Percentiles rank a stretch among this genome's conserved stretches.
Conservation (phyloP, 1,284 basidiomycete genomes). For the Ustilago loliicola region DNA sequence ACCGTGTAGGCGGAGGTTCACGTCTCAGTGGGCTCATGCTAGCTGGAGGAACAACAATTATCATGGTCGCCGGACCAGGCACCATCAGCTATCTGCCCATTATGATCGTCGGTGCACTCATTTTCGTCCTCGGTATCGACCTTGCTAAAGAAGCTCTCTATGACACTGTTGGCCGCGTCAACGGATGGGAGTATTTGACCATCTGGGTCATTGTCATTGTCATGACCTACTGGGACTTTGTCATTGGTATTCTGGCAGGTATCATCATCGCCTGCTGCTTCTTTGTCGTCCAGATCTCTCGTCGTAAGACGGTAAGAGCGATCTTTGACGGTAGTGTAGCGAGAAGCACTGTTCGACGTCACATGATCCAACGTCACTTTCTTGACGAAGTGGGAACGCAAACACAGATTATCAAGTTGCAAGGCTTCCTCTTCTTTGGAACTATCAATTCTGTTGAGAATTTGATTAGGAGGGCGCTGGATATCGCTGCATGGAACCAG, state of each 20-base stretch:
- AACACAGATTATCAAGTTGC: conserved; percentile 88
- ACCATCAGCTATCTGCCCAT: conserved; percentile 67
- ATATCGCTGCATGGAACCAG: conserved; percentile 80
- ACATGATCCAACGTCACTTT: conserved; percentile 87
- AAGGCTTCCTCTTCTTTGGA: conserved; percentile 95
- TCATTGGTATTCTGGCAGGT: conserved; percentile 91
- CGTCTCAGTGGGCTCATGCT: conserved; percentile 88
- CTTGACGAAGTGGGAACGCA: conserved; percentile 91
- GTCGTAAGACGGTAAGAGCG: conserved; percentile 71
- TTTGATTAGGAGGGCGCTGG: conserved; percentile 79
- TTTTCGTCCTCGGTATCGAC: conserved; percentile 94
- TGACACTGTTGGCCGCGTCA: conserved; percentile 90
- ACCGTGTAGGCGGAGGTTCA: conserved; percentile 90
- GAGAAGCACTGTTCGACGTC: conserved; percentile 89
- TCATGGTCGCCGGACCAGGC: conserved; percentile 85
- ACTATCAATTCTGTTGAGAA: conserved; percentile 91
- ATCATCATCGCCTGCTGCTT: conserved; percentile 93
- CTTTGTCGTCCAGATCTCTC: conserved; percentile 95
- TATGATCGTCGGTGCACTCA: conserved; percentile 79
- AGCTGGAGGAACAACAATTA: conserved; percentile 79
- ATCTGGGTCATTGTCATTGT: conserved; percentile 77
- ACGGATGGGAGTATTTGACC: conserved; percentile 73
- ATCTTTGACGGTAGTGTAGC: conserved; percentile 67
- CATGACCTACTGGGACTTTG: conserved; percentile 81
- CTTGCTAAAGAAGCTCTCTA: conserved; percentile 91